Conservation (phyloP, 805 yeast genomes). For the Candida xyloterini region DNA sequence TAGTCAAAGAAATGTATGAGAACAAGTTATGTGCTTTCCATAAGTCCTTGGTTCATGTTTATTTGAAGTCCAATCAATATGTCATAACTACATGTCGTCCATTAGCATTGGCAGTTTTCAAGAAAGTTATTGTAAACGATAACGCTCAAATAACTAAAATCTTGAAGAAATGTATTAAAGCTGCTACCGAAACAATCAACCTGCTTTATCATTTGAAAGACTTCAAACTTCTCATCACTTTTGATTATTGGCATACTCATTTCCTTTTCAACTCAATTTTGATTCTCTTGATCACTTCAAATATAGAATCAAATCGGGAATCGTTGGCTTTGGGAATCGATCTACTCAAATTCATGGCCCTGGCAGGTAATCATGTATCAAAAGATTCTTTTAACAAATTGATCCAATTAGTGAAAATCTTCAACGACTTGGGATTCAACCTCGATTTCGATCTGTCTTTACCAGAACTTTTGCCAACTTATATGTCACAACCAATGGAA, state of each 20-base stretch:
- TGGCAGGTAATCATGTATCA: conserved; percentile 29
- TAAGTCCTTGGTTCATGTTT: conserved; percentile 32
- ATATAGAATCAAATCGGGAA: conserved; percentile 10
- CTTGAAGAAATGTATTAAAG: conserved; percentile 29
- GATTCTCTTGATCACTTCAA: conserved; percentile 26
- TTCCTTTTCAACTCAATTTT: conserved; percentile 36
- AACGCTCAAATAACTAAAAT: conserved; percentile 27
- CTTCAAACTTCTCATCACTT: conserved; percentile 32
- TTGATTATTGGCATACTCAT: conserved; percentile 41
- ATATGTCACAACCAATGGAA: conserved; percentile 6
- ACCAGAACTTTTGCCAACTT: conserved; percentile 12
- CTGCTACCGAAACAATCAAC: conserved; percentile 33
- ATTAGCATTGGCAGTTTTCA: conserved; percentile 33
- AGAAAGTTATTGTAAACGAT: conserved; percentile 24
- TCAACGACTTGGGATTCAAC: conserved; percentile 20
- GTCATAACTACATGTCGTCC: conserved; percentile 38
- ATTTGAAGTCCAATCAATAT: conserved; percentile 35
- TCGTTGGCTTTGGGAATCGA: conserved; percentile 23
- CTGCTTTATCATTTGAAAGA: conserved; percentile 28
- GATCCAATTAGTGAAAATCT: conserved; percentile 21
- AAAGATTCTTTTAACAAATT: conserved; percentile 27
- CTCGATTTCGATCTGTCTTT: conserved; percentile 14
- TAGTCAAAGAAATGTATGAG: conserved; percentile 19
- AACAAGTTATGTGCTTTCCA: conserved; percentile 17
- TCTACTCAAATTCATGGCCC: conserved; percentile 28